Percentiles rank a stretch among this genome's conserved stretches.
Conservation (phyloP, 2,329 filamentous ascomycete species). For the Penicillium sp. region DNA sequence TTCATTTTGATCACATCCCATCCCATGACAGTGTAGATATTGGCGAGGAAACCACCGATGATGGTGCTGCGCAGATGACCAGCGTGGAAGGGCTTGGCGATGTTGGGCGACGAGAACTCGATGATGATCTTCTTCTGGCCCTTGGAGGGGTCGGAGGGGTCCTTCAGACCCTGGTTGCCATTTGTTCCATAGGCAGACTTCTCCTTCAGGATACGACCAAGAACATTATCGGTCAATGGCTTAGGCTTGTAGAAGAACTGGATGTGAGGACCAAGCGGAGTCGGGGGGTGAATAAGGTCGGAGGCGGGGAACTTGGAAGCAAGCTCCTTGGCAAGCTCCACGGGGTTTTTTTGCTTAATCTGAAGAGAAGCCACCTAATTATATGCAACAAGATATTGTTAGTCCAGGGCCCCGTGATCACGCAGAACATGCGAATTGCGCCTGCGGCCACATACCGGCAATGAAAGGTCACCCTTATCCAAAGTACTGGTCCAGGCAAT, state of each 20-base stretch:
- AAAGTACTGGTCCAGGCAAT: conserved; percentile 46
- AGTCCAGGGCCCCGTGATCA: background rate
- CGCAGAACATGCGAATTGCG: background rate
- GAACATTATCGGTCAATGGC: conserved; percentile 55
- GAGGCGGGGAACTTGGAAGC: conserved; percentile 57
- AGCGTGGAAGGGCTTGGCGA: conserved; percentile 65
- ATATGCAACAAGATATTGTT: background rate
- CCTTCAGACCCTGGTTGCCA: conserved; percentile 55
- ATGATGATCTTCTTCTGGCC: conserved; percentile 60
- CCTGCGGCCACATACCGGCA: conserved; percentile 36
- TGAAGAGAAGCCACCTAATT: conserved; percentile 42
- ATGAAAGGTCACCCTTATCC: conserved; percentile 47
- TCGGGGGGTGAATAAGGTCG: conserved; percentile 56
- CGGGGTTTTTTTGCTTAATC: conserved; percentile 59
- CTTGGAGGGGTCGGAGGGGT: conserved; percentile 55
- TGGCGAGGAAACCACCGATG: conserved; percentile 63
- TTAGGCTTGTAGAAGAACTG: conserved; percentile 64
- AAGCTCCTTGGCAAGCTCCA: conserved; percentile 56
- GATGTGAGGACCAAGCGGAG: conserved; percentile 57
- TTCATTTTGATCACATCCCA: conserved; percentile 65
- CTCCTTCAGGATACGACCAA: conserved; percentile 59
- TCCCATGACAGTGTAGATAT: conserved; percentile 59
- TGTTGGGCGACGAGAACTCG: conserved; percentile 66
- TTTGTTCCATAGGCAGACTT: conserved; percentile 60
- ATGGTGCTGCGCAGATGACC: conserved; percentile 65